Evolutionary conservation across 139 green algal species (phyloP).

Genomic region (Chlorella sp.): DNA sequence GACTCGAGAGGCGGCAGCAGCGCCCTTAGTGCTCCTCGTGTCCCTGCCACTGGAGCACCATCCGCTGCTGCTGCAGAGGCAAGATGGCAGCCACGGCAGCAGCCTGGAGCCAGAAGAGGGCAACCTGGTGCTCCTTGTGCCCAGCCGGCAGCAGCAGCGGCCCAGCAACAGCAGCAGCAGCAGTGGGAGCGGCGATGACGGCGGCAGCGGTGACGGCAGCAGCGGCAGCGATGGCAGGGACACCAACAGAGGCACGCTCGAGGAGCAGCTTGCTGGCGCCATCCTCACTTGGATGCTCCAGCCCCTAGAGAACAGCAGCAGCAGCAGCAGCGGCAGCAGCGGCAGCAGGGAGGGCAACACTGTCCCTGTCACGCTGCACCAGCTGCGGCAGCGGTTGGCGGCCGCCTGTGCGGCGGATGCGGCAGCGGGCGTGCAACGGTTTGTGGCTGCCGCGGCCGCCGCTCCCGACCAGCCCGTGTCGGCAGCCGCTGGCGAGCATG

Average conservation of each 20-base stretch:
- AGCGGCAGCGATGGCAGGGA: neutral
- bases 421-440: neutral
- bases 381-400: neutral
- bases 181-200: neutral
- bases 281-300: conserved; percentile 19
- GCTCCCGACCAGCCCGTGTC: neutral
- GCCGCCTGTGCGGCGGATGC: neutral
- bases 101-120: neutral
- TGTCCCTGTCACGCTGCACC: neutral
- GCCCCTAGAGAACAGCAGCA: neutral
- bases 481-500: neutral
- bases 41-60: neutral
- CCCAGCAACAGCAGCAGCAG: neutral
- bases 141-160: neutral
- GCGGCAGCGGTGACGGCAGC: neutral
- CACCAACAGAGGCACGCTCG: neutral
- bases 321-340: neutral
- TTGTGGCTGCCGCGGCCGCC: neutral
- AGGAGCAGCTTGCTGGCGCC: neutral
- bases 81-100: neutral
- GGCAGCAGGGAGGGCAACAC: neutral
- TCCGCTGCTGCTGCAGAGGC: conserved; percentile 5
- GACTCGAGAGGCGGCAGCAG: too few species aligned
- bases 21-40: neutral
- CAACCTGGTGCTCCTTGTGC: conserved; percentile 1